Conservation (phyloP, 805 yeast genomes). For the Ogataea minuta region DNA sequence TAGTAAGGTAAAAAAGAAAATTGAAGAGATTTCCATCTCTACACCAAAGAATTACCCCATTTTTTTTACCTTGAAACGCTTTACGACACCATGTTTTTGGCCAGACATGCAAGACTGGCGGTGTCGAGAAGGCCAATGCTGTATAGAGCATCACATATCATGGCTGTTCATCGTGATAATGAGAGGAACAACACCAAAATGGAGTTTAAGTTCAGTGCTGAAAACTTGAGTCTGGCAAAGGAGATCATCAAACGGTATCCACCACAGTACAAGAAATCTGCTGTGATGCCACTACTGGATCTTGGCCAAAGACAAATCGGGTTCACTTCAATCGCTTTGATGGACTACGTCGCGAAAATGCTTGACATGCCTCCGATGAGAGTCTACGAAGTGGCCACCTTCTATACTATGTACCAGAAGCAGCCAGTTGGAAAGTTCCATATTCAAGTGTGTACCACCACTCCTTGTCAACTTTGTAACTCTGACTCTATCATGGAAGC, state of each 20-base stretch:
- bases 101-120: neutral
- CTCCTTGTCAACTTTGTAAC: constrained; percentile 85
- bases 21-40: neutral
- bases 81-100: constrained; percentile 1
- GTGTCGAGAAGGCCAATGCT: neutral
- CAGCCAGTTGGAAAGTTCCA: constrained; percentile 83
- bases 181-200: constrained; percentile 62
- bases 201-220: constrained; percentile 70
- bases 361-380: constrained; percentile 93
- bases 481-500: constrained; percentile 78
- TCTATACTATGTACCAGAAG: constrained; percentile 88
- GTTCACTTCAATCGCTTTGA: constrained; percentile 79
- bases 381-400: constrained; percentile 89
- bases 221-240: constrained; percentile 65
- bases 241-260: constrained; percentile 79
- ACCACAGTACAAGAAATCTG: constrained; percentile 81
- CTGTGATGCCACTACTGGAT: constrained; percentile 83
- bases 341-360: constrained; percentile 84
- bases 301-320: constrained; percentile 87
- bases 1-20: neutral
- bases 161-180: constrained; percentile 71
- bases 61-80: neutral
- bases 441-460: constrained; percentile 83
- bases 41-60: constrained; percentile 12
- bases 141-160: constrained; percentile 30